Base-by-base conservation (phyloP, 352 stramenopile species). In the Blastocystis sp. region DNA sequence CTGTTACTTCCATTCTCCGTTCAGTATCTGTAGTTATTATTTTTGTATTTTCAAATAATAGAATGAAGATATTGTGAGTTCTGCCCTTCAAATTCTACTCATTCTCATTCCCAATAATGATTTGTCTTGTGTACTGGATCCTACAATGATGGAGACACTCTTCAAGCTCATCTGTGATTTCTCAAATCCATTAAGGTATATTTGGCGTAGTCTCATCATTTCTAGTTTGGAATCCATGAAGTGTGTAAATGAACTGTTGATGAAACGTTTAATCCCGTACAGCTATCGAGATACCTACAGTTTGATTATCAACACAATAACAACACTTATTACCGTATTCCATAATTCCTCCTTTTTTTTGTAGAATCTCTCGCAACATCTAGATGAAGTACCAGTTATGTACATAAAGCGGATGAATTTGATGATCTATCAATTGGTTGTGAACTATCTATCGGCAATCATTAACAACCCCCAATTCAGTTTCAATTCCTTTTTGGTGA, bases 261-360 rank as follows among this genome's bases (percentile, higher is more conserved):
- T 84, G 73, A 84, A 84, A 33, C 73, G 54, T 5, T 57, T 84
- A 19, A 84, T 84, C 13, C 73, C 73, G 0, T 84, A 84, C 56
- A 66, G 44, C 27, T 84, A 44, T 64, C 73, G 73, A 9, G 37
- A 51, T 35, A 56, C 59, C 13, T 84, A 84, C 73, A 44, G 33
- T 30, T 19, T 30, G 19, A 64, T 84, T 42, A 66, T 84, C 51
- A 66, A 64, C 27, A 66, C 73, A 5, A 40, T 84, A 9, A 66
- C 73, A 19, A 66, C 73, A 9, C 24, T 84, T 0, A 64, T 84
- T n/a, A 9, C 30, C 6, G 73, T 84, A 44, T 40, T 22, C 24
- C 19, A 27, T 24, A 37, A 33, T 42, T 33, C 37, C 15, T 35
- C 53, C 22, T 2, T 30, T 48, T 44, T 48, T 1, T 35, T 57